A percentile compares a stretch with the other conserved stretches of the same genome.
These are phyloP conservation scores for Solanum dulcamara DNA, from an alignment of 257 asterid genomes.

Conservation along the genomic window DNA sequence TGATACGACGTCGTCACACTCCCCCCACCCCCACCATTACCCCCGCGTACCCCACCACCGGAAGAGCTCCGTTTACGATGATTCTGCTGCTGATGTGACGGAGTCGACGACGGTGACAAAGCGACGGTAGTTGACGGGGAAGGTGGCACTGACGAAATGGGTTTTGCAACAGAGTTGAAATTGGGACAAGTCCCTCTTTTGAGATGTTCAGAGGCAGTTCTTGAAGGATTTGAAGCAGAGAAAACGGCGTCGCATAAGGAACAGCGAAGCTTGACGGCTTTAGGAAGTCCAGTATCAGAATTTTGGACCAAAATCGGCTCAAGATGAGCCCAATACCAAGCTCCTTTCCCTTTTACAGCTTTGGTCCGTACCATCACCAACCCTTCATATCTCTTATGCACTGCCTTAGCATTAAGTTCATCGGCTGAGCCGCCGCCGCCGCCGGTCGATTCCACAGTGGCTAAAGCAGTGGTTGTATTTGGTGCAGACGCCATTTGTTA, in stretches of 20 bases:
- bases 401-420: constrained; percentile 66
- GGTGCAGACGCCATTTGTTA: constrained; percentile 42
- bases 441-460: constrained; percentile 4
- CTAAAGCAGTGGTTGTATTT: constrained; percentile 22
- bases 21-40: constrained; percentile 3
- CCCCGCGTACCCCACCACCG: constrained; percentile 1
- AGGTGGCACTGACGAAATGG: constrained; percentile 54
- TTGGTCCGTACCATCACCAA: constrained; percentile 72
- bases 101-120: constrained; percentile 4
- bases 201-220: constrained; percentile 98
- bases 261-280: constrained; percentile 88
- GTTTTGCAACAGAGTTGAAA: constrained; percentile 46
- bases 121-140: constrained; percentile 12
- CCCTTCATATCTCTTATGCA: constrained; percentile 83
- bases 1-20: constrained; percentile 12
- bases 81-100: constrained; percentile 17
- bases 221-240: constrained; percentile 93
- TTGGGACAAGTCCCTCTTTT: constrained; percentile 93
- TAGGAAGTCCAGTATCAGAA: constrained; percentile 69
- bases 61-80: constrained; percentile 29
- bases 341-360: constrained; percentile 94
- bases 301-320: constrained; percentile 80
- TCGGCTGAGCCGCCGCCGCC: constrained; percentile 22
- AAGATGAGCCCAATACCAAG: constrained; percentile 98
- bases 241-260: constrained; percentile 85